Base-by-base conservation (phyloP, 768 basidiomycete species). In the Leccinum variicolor region DNA sequence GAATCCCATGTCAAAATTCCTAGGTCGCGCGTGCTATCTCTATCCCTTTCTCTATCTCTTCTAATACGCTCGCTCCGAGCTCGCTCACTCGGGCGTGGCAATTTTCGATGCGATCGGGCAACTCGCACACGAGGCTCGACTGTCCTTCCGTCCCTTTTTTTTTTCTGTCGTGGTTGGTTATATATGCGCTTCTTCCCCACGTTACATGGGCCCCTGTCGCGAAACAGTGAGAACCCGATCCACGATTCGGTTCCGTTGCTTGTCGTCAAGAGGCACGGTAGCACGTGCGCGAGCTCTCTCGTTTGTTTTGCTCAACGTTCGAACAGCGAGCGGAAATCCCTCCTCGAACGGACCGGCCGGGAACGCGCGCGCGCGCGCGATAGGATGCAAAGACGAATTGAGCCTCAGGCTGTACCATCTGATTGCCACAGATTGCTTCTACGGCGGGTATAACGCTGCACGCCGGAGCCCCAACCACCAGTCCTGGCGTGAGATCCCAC, bases 131-230 rank as follows among this genome's bases (percentile, higher is more conserved):
- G 39, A 41, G 39, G 39, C 39, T 41, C 39, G 39, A 41, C n/a
- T 11, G 28, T 17, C 48, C 48, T 29, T 26, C 17, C n/a, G 48
- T 28, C 26, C 48, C 48, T 28, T 48, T 17, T 31, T 14, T 21
- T 26, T 17, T 19, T 6, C 41, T 13, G 36, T 39, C 17, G 9
- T n/a, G 39, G n/a, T 41, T 39, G 36, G 17, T 17, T 39, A 39
- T 39, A 39, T 28, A 9, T 11, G 52, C 31, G 31, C 25, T 19
- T 43, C 43, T 33, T 33, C 64, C 60, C 57, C 66, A 63, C 59
- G 66, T 58, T 54, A 6, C 53, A 59, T 36, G 52, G 54, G 4
- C 53, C 59, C 61, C 60, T 31, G 41, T 43, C n/a, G 29, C n/a
- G 19, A 25, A 53, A 25, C 36, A 49, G 54, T 50, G 21, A 33